Evolutionary conservation across 2,329 filamentous ascomycete genomes (phyloP), one percentile per base, ranked within the genome.

Genomic region (Trichoderma citrinoviride): DNA sequence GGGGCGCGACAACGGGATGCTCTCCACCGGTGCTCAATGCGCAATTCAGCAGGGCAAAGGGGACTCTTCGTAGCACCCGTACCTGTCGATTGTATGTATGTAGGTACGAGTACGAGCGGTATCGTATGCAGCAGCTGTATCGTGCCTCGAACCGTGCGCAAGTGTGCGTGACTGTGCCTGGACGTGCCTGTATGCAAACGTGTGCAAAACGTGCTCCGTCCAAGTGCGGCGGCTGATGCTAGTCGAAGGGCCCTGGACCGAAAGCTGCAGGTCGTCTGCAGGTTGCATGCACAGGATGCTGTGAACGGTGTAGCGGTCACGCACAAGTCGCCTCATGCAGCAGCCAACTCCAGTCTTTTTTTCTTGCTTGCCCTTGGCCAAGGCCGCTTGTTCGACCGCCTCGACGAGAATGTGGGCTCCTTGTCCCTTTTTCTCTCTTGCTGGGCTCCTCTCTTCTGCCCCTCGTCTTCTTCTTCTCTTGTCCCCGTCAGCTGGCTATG

Each of bases 251-350:
- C 53, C 44, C 21, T 14, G 17, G 37, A 17, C 15, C 10, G 3
- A 12, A 33, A 58, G 55, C 56, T 61, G 57, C 57, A 52, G 57
- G 33, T 46, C 56, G 25, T 43, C 56, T 60, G 56, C 56, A 60
- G 41, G 29, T 37, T 37, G 47, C 47, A 60, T 60, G 57, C 46
- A 61, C 37, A 33, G 57, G 57, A 61, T 61, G 57, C 47, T 52
- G 57, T 52, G 57, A 61, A 61, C 47, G 47, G 47, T 52, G 57
- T 61, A 61, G 57, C 57, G 57, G 57, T 61, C 57, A 61, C 57
- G 57, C 57, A 61, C 57, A 61, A 52, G 46, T 33, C 57, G 57
- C 50, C 57, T 61, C 57, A 61, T 61, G 57, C 57, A 61, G 37
- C 33, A 19, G 29, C 12, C 33, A 33, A 52, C 57, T 61, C 47